Evolutionary conservation across 140 eudicot species (phyloP), one percentile per base, ranked within the genome.

Genomic region (Anethum foeniculum): DNA sequence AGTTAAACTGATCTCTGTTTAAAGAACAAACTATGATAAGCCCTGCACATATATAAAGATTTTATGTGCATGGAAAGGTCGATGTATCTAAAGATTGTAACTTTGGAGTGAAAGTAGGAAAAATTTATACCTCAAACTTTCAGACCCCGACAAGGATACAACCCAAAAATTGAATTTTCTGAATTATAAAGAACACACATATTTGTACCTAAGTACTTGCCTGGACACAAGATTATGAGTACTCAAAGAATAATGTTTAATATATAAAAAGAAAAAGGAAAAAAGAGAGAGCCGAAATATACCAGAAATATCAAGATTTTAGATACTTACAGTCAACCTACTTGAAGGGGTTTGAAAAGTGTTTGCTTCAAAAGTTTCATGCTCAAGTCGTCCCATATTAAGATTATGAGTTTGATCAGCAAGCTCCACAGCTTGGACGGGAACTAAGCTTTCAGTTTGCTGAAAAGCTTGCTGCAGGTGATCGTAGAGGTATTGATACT

Each of bases 401-500:
- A 75, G 79, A 44, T 36, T 65, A 16, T 74, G 56, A 60, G 76
- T 47, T 32, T 64, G 79, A 39, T 77, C 79, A 46, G 73, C 74
- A 60, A 34, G 77, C 27, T 79, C 82, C 72, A 44, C 51, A 51
- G 80, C 79, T 39, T 81, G 62, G 60, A 74, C 64, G 15, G 82
- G 80, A 73, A 84, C 34, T 77, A 68, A 15, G 64, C 71, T 85
- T 41, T 85, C 80, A 30, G 64, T 77, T 78, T 71, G 72, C 49
- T 76, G 86, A 56, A 46, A 64, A 71, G 48, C 77, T 44, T 60
- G 64, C 25, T 82, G 84, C 80, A 76, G 82, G 51, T 36, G 52
- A 80, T 76, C 74, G 60, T 83, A 83, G 34, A 71, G 85, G 68
- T 78, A 49, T 41, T 64, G 78, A 62, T 83, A 73, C 82, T 78